Evolutionary conservation across 805 yeast species (phyloP), one percentile per base, ranked within the genome.

Genomic region (Saturnispora diversa): DNA sequence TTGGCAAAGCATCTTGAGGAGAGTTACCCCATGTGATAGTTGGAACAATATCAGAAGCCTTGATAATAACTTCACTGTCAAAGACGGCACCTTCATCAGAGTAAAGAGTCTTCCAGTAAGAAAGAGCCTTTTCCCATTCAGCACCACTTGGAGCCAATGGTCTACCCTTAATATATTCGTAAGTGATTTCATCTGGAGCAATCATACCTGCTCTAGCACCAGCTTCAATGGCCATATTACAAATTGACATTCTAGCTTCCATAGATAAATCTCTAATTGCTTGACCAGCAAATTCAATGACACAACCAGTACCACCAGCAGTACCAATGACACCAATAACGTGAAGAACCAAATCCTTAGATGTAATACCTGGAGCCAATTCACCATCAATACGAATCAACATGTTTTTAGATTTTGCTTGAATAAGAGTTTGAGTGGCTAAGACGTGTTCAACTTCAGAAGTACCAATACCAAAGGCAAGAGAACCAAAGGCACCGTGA

Each of bases 181-280:
- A 84, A 22, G 97, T 90, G 40, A 62, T 78, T 49, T 87, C 83
- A 60, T 92, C 98, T 8, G 98, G 98, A 50, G 81, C 84, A 60
- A 92, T 90, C 97, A 92, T 86, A 66, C 98, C 98, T 21, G 98
- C 97, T 69, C 98, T 81, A 13, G 98, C 98, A 68, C 98, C 98
- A 45, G 83, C 98, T 69, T 92, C 98, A 56, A 92, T 90, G 34
- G 97, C 80, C 98, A 92, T 92, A 63, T 92, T 92, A 74, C 98
- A 92, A 70, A 92, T 92, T 40, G 97, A 87, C 98, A 92, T 92
- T 66, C 98, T 77, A 9, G 97, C 96, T 66, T 92, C 98, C 87
- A 92, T 86, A 24, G 94, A 76, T 47, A 92, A 72, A 48, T 73
- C 76, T 63, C 83, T 85, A 54, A 92, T 88, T 43, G 97, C 97